Percentiles rank a stretch among this genome's conserved stretches.
Conservation (phyloP, 352 stramenopile genomes). For the Thraustochytrium striatum region DNA sequence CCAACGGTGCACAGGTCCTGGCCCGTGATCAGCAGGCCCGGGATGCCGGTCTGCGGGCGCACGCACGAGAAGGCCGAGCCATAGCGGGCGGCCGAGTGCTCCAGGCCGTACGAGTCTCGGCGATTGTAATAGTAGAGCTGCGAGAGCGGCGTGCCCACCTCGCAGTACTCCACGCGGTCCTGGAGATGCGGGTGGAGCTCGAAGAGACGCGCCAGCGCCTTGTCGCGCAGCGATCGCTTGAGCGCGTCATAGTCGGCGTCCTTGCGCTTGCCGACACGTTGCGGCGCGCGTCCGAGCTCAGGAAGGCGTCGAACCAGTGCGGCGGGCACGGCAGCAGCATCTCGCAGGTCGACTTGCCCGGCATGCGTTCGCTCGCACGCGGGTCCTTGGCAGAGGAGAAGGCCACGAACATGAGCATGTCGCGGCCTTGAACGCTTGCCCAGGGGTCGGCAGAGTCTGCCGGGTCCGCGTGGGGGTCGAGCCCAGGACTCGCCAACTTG, state of each 20-base stretch:
- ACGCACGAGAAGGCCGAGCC: background rate
- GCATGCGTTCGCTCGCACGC: background rate
- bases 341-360: conserved; percentile 31
- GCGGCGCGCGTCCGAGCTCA: background rate
- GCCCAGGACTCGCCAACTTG: background rate
- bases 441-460: background rate
- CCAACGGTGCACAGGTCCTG: background rate
- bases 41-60: background rate
- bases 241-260: conserved; percentile 19
- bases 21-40: background rate
- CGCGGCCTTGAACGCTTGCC: background rate
- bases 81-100: conserved; percentile 16
- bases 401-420: conserved; percentile 46
- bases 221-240: conserved; percentile 26
- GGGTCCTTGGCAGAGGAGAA: conserved; percentile 45
- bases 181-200: conserved; percentile 26
- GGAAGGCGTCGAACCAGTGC: conserved; percentile 24
- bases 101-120: conserved; percentile 28
- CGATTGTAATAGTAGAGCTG: conserved; percentile 35
- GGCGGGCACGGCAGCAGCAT: conserved; percentile 5
- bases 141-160: conserved; percentile 37
- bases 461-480: background rate
- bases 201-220: background rate
- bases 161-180: conserved; percentile 4
- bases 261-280: conserved; percentile 31